phyloP scores from a whole-genome alignment of 352 stramenopile genomes.

The Phytopythium boreale region DNA sequence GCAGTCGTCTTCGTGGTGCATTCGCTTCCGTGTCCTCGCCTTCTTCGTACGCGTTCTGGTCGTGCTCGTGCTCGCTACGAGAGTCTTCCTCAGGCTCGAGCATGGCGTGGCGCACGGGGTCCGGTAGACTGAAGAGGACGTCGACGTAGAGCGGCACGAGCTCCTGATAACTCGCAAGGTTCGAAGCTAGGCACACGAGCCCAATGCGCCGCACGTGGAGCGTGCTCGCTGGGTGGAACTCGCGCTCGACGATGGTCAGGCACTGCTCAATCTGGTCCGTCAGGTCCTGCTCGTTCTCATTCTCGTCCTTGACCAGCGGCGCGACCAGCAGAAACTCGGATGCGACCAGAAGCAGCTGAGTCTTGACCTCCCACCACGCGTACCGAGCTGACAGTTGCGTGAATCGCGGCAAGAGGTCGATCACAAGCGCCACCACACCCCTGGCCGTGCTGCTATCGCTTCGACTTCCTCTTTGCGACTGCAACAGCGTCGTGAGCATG shows the following conservation, averaged over 20 bases:
- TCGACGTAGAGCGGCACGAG: constrained; percentile 76
- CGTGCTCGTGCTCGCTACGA: background rate
- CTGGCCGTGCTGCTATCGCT: background rate
- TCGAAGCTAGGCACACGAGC: constrained; percentile 52
- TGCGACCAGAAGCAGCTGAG: constrained; percentile 65
- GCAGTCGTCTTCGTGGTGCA: constrained; percentile 31
- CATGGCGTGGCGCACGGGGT: constrained; percentile 35
- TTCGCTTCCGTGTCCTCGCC: background rate
- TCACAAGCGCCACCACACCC: constrained; percentile 20
- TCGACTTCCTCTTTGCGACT: background rate
- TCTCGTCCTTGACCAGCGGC: constrained; percentile 8
- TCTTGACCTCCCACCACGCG: constrained; percentile 87
- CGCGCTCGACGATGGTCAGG: constrained; percentile 68
- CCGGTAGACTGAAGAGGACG: constrained; percentile 62
- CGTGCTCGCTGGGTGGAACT: constrained; percentile 54
- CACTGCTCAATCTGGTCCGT: constrained; percentile 71
- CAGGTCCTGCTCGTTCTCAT: constrained; percentile 30
- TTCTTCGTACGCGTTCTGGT: constrained; percentile 1
- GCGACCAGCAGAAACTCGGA: constrained; percentile 51
- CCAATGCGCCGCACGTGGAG: constrained; percentile 65
- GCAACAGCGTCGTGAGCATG: constrained; percentile 62
- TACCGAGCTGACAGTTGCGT: constrained; percentile 54
- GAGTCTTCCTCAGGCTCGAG: constrained; percentile 14
- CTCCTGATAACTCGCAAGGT: constrained; percentile 63
- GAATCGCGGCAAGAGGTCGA: constrained; percentile 61